Conservation (phyloP, 2,329 filamentous ascomycete species). For the Xylaria sp. region DNA sequence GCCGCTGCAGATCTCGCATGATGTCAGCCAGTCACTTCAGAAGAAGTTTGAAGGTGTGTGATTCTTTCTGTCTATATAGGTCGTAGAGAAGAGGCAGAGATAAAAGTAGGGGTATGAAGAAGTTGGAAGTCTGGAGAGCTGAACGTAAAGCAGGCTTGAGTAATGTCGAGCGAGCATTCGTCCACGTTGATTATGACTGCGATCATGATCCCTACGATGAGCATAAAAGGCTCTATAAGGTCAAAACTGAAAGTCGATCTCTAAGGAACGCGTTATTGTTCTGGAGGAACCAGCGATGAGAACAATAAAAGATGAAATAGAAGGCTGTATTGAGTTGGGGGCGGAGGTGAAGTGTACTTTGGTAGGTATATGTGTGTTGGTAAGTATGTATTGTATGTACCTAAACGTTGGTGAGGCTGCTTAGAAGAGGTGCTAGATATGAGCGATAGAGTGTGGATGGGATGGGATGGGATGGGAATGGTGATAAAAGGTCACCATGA, state of each 20-base stretch:
- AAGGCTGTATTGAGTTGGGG: background rate
- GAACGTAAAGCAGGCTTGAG: constrained; percentile 32
- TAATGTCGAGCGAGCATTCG: constrained; percentile 57
- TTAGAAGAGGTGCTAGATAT: no score
- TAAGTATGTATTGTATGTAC: no score
- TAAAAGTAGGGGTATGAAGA: no score
- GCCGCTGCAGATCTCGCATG: constrained; percentile 66
- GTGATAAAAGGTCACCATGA: no score
- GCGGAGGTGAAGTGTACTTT: no score
- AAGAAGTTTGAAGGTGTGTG: constrained; percentile 65
- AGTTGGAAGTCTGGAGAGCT: background rate
- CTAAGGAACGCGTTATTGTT: constrained; percentile 51
- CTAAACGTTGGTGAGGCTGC: no score
- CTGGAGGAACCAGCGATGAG: constrained; percentile 41
- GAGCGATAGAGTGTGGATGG: no score
- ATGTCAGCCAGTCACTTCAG: constrained; percentile 68
- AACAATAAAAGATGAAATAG: background rate
- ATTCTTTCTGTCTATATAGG: background rate
- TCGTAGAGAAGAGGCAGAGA: no score
- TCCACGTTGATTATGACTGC: constrained; percentile 58
- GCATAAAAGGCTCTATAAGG: constrained; percentile 56
- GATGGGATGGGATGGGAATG: no score
- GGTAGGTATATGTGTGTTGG: no score
- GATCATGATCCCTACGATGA: constrained; percentile 55
- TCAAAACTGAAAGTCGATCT: constrained; percentile 47